Evolutionary conservation across 345 rosid genomes (phyloP).

Genomic region (Erucastrum elatum): DNA sequence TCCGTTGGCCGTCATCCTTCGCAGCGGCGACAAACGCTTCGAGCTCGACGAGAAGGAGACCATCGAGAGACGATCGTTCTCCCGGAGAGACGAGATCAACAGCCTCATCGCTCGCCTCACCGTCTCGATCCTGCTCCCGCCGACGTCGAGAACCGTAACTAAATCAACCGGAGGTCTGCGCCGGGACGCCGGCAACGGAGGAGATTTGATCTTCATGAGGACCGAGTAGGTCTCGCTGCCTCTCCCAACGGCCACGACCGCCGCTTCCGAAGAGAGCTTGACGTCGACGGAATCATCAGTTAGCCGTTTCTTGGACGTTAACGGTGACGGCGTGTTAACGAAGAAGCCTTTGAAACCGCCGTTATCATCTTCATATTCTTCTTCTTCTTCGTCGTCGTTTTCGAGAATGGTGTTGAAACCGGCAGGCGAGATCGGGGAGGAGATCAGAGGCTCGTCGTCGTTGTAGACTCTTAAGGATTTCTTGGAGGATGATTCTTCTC

Average conservation of each 20-base stretch:
- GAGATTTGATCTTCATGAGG: slow-evolving; percentile 62
- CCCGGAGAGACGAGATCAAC: slow-evolving; percentile 57
- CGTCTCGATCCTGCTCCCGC: slow-evolving; percentile 51
- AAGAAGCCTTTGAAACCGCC: slow-evolving; percentile 64
- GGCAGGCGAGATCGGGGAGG: slow-evolving; percentile 60
- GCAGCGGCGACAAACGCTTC: slow-evolving; percentile 66
- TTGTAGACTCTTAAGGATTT: slow-evolving; percentile 62
- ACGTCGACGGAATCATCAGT: slow-evolving; percentile 46
- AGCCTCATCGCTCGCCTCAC: slow-evolving; percentile 67
- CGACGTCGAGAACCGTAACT: slow-evolving; percentile 73
- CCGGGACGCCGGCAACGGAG: slow-evolving; percentile 37
- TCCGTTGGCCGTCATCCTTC: slow-evolving; percentile 72
- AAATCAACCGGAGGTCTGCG: slow-evolving; percentile 68
- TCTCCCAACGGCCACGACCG: slow-evolving; percentile 62
- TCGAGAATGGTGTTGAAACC: slow-evolving; percentile 75
- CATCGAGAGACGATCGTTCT: slow-evolving; percentile 76
- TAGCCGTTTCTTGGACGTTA: not conserved
- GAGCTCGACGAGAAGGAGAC: slow-evolving; percentile 73
- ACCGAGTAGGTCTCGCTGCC: slow-evolving; percentile 56
- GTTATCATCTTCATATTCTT: slow-evolving; percentile 17
- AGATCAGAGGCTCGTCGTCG: slow-evolving; percentile 74
- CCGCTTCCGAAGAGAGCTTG: slow-evolving; percentile 62
- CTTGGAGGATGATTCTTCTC: slow-evolving; percentile 9
- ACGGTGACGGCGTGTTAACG: slow-evolving; percentile 41
- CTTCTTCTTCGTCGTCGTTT: slow-evolving; percentile 44